Conservation (phyloP, 2,329 filamentous ascomycete species). For the Stachybotrys chlorohalonatus region DNA sequence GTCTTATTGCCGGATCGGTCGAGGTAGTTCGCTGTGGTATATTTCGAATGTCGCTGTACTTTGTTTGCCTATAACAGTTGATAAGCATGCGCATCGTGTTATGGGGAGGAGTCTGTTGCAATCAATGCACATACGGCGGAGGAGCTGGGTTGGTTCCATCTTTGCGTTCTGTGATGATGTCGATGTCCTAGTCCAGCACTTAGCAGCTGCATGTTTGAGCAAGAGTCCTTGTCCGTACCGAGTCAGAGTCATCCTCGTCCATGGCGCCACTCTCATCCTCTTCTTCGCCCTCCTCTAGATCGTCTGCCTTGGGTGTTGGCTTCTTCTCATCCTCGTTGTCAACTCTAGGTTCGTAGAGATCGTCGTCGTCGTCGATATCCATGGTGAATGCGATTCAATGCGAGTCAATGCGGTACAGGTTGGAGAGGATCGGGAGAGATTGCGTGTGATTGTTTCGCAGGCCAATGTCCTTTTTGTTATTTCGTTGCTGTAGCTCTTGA, state of each 20-base stretch:
- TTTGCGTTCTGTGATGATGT: conserved; percentile 60
- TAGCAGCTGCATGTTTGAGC: conserved; percentile 1
- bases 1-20: conserved; percentile 39
- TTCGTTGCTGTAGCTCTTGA: too few species aligned
- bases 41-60: conserved; percentile 57
- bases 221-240: conserved; percentile 9
- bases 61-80: conserved; percentile 37
- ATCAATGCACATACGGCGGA: conserved; percentile 37
- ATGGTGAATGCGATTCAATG: conserved; percentile 26
- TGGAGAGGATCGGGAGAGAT: too few species aligned
- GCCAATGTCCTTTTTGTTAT: too few species aligned
- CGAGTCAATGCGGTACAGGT: too few species aligned
- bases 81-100: not conserved
- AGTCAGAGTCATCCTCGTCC: conserved; percentile 49
- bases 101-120: not conserved
- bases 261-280: conserved; percentile 52
- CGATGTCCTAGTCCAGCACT: conserved; percentile 43
- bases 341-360: conserved; percentile 50
- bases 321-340: conserved; percentile 18
- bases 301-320: conserved; percentile 32
- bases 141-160: conserved; percentile 53
- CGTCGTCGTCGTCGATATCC: conserved; percentile 61
- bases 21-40: conserved; percentile 52
- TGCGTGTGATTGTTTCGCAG: too few species aligned
- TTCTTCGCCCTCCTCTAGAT: conserved; percentile 56